Conservation (phyloP, 192 early-diverging fungal genomes). For the Mortierella claussenii region DNA sequence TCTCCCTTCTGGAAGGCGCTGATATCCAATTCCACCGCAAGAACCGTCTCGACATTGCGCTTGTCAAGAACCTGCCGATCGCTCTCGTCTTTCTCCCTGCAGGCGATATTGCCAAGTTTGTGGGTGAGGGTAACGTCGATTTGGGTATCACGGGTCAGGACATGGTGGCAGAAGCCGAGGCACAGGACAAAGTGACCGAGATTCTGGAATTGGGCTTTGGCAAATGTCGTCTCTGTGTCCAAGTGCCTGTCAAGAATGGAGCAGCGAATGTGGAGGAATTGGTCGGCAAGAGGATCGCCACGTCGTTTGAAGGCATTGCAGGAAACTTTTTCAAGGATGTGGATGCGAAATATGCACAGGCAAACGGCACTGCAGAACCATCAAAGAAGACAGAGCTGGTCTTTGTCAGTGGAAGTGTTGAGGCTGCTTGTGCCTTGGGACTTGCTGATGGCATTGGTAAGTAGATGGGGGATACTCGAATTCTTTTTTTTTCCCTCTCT, state of each 20-base stretch:
- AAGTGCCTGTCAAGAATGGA: conserved; percentile 77
- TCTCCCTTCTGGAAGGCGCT: conserved; percentile 85
- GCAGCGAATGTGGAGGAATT: conserved; percentile 69
- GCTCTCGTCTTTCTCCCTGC: conserved; percentile 96
- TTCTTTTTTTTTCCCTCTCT: no score
- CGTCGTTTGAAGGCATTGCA: conserved; percentile 85
- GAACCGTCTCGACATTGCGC: conserved; percentile 96
- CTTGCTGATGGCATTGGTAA: conserved; percentile 96
- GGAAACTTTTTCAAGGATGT: conserved; percentile 75
- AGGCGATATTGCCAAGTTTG: conserved; percentile 95
- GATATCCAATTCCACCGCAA: conserved; percentile 96
- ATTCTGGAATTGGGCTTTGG: conserved; percentile 90
- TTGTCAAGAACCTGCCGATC: conserved; percentile 92
- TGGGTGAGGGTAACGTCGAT: conserved; percentile 95
- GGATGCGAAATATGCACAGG: conserved; percentile 64
- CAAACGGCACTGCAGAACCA: conserved; percentile 23
- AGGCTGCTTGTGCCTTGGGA: conserved; percentile 95
- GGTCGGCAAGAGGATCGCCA: conserved; percentile 94
- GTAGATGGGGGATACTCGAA: no score
- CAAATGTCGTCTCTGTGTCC: conserved; percentile 91
- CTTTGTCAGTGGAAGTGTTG: conserved; percentile 94
- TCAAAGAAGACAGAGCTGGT: conserved; percentile 81
- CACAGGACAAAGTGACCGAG: conserved; percentile 73
- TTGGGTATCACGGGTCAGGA: conserved; percentile 97
- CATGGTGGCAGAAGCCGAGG: conserved; percentile 88